A percentile compares a stretch with the other conserved stretches of the same genome.
phyloP scores from a whole-genome alignment of 345 rosid genomes.

The Eucalyptus cladocalyx region DNA sequence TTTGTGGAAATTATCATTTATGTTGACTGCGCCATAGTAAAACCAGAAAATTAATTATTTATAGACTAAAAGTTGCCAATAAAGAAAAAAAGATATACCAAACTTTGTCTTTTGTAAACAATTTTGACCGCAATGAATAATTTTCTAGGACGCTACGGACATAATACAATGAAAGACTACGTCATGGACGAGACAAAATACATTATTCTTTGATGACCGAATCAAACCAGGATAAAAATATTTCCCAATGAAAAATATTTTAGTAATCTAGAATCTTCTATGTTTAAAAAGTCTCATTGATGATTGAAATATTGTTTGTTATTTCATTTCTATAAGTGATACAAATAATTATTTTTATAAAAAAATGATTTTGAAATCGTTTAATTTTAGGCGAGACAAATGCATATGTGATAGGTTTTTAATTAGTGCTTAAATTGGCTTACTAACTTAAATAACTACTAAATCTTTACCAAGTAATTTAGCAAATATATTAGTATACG shows the following conservation, averaged over 20 bases:
- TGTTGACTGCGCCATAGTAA: too few relatives aligned
- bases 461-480: background rate
- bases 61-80: too few relatives aligned
- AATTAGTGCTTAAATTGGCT: background rate
- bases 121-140: background rate
- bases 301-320: background rate
- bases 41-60: too few relatives aligned
- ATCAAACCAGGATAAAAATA: background rate
- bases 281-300: background rate
- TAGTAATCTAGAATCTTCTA: background rate
- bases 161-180: background rate
- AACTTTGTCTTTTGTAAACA: background rate
- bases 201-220: background rate
- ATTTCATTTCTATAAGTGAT: background rate
- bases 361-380: background rate
- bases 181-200: background rate
- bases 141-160: background rate
- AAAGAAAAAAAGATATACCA: background rate
- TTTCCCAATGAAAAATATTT: too few relatives aligned
- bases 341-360: background rate
- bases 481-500: background rate
- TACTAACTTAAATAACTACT: background rate
- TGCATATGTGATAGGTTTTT: too few relatives aligned
- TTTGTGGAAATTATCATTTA: too few relatives aligned
- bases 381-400: background rate